Evolutionary conservation across 306 rosid genomes (phyloP).

Genomic region (Morella rubra): DNA sequence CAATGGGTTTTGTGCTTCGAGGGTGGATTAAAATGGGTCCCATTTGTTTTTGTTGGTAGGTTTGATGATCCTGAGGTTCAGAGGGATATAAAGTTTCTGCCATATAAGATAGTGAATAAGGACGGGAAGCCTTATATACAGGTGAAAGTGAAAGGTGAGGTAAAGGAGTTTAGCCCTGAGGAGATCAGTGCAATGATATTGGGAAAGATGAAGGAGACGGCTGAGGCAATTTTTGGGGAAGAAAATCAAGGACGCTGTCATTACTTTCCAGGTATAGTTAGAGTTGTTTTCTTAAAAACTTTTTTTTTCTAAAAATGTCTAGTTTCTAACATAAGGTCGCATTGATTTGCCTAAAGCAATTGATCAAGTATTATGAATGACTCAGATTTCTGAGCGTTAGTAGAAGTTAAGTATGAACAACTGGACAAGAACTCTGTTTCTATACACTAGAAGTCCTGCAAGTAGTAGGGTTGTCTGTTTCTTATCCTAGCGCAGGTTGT

Average conservation of each 20-base stretch:
- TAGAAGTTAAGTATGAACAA: background rate
- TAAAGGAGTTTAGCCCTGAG: conserved; percentile 56
- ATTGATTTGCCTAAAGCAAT: no score
- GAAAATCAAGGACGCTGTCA: conserved; percentile 46
- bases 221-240: conserved; percentile 54
- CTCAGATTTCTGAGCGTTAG: background rate
- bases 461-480: background rate
- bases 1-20: background rate
- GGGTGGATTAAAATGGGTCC: background rate
- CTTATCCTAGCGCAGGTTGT: background rate
- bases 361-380: background rate
- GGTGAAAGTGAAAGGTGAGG: conserved; percentile 55
- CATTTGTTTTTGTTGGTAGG: conserved; percentile 24
- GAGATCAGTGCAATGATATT: conserved; percentile 59
- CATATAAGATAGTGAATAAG: conserved; percentile 50
- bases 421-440: background rate
- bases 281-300: background rate
- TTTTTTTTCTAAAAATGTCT: background rate
- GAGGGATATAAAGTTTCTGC: conserved; percentile 53
- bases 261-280: conserved; percentile 54
- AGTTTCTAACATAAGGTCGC: background rate
- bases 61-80: conserved; percentile 55
- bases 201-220: conserved; percentile 55
- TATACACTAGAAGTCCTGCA: no score
- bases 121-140: conserved; percentile 56